phyloP scores from a whole-genome alignment of 768 basidiomycete species.

The Lactifluus rugatus region DNA sequence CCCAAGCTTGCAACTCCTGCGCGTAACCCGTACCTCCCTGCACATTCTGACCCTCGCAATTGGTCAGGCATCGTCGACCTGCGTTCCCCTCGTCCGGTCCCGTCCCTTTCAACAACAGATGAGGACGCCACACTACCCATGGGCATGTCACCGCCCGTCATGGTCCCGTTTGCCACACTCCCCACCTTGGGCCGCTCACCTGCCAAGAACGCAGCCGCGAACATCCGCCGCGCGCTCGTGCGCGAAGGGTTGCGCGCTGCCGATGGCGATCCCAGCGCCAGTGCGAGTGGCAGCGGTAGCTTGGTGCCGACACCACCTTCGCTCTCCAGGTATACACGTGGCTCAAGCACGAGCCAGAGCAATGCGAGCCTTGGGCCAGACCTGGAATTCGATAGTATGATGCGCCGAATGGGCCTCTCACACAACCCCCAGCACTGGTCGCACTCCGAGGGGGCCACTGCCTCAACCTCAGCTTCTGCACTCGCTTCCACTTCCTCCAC shows the following conservation, averaged over 20 bases:
- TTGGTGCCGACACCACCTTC: conserved; percentile 64
- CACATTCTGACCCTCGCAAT: conserved; percentile 37
- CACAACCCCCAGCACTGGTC: conserved; percentile 3
- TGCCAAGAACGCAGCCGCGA: conserved; percentile 55
- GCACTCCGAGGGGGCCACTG: neutral
- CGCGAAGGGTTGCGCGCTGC: conserved; percentile 28
- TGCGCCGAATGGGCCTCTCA: conserved; percentile 46
- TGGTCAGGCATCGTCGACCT: conserved; percentile 76
- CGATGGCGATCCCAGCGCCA: conserved; percentile 50
- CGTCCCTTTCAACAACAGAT: conserved; percentile 27
- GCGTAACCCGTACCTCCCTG: conserved; percentile 53
- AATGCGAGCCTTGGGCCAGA: conserved; percentile 29
- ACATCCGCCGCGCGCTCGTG: conserved; percentile 58
- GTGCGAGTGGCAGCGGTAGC: conserved; percentile 21
- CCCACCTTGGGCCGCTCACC: conserved; percentile 52
- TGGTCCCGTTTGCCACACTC: conserved; percentile 29
- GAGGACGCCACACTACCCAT: conserved; percentile 41
- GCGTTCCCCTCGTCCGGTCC: conserved; percentile 34
- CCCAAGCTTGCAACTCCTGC: conserved; percentile 48
- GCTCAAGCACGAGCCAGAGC: conserved; percentile 25
- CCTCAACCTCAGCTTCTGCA: neutral
- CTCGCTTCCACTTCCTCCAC: neutral
- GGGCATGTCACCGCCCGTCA: conserved; percentile 48
- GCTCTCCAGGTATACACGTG: conserved; percentile 51
- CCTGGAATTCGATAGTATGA: conserved; percentile 58